A percentile compares a stretch with the other conserved stretches of the same genome.
Conservation (phyloP, 768 basidiomycete genomes). For the Trametes cingulata region DNA sequence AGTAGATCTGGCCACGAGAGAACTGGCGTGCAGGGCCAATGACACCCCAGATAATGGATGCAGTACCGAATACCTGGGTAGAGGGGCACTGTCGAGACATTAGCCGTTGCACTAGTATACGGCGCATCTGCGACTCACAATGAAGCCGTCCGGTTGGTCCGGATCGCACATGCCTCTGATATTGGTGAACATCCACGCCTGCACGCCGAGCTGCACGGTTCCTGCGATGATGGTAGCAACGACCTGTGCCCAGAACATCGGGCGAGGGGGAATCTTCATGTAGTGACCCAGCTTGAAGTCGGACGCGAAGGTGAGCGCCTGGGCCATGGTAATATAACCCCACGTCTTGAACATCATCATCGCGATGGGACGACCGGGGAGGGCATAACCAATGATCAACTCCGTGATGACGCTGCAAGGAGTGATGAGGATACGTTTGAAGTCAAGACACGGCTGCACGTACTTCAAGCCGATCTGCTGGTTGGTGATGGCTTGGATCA, state of each 20-base stretch:
- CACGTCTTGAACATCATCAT: constrained; percentile 82
- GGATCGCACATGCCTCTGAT: constrained; percentile 59
- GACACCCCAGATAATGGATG: constrained; percentile 48
- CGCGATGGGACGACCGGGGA: constrained; percentile 67
- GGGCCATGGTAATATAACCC: constrained; percentile 66
- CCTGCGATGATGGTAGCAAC: constrained; percentile 58
- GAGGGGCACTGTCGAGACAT: constrained; percentile 48
- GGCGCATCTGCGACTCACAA: constrained; percentile 27
- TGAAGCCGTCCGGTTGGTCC: constrained; percentile 61
- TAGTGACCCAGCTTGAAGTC: constrained; percentile 80
- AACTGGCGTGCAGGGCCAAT: constrained; percentile 43
- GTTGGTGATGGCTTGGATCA: constrained; percentile 83
- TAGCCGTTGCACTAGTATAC: constrained; percentile 1
- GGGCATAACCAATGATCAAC: constrained; percentile 62
- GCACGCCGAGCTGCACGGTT: constrained; percentile 66
- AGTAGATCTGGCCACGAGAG: constrained; percentile 38
- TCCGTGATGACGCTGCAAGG: constrained; percentile 66
- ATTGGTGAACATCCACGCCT: constrained; percentile 66
- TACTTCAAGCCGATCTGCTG: constrained; percentile 65
- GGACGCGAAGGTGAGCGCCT: constrained; percentile 65
- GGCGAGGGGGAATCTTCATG: constrained; percentile 62
- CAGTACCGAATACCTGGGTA: constrained; percentile 62
- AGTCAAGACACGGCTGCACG: constrained; percentile 30
- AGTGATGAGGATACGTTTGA: not conserved
- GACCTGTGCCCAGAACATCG: constrained; percentile 52